Evolutionary conservation across 208 protist species (phyloP), one percentile per base, ranked within the genome.

Genomic region (Acanthamoeba lenticulata): DNA sequence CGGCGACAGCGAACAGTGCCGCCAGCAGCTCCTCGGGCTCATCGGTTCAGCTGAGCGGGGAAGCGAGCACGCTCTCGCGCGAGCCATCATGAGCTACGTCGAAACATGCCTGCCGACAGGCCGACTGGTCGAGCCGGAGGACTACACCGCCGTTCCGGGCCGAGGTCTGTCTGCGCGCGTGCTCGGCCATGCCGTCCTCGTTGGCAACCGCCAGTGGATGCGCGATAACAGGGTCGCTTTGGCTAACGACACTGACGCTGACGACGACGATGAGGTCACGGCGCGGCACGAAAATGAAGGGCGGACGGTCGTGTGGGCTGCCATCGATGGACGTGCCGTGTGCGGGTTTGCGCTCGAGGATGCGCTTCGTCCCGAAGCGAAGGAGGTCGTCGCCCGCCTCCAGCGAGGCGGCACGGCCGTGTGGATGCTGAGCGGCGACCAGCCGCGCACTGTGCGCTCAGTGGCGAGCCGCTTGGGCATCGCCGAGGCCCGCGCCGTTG

Each of bases 271-370:
- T 29, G 11, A 15, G 4, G 13, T 5, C 5, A 79, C 92, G 5
- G 7, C 44, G 11, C 17, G 38, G 36, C 40, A 94, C 27, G 95
- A 97, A 72, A 65, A 15, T 2, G 36, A 94, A 27, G 95, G 96
- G 15, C 95, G 95, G 34, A 97, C 97, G 9, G 93, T 97, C 2
- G 97, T 99, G 15, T 81, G 99, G 65, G 98, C 97, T 19, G 96
- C 98, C 5, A 36, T 99, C 0, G 96, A 99, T 57, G 95, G 96
- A 13, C 42, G 62, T 15, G 94, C 97, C 24, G 94, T 94, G 38
- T 92, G 97, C 40, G 79, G 98, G 27, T 65, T 99, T n/a, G 94
- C 97, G 13, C 97, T 99, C 65, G 72, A 95, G 0, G 98, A 99
- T 95, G 94, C 97, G 65, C 94, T 97, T 24, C 98, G 98, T 93